Base-by-base conservation (phyloP, 2,329 filamentous ascomycete genomes). In the Trichothecium roseum region DNA sequence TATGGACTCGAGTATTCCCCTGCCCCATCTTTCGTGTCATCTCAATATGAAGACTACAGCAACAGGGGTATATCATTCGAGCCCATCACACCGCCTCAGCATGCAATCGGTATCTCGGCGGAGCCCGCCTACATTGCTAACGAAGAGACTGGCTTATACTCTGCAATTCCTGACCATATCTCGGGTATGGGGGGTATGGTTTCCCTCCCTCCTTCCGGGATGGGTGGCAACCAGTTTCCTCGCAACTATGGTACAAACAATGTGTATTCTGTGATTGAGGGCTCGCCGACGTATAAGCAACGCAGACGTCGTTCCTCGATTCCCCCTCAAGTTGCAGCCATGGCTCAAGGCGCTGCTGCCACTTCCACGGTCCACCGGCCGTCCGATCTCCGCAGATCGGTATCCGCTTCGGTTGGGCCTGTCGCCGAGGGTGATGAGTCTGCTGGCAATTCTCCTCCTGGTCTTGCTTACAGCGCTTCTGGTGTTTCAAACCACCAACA, bases 201-300 rank as follows among this genome's bases (percentile, higher is more conserved):
- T 64, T 85, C 93, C 56, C 70, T 95, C 31, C 87, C 87, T 14
- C 83, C 84, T 4, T 87, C 87, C 12, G 91, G 89, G 59, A 62
- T 95, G 42, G 76, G 81, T 37, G 84, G 81, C 20, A 75, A 81
- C 33, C 84, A 88, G 51, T 95, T 85, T 60, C 76, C 81, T 18
- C 78, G 83, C 31, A 75, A 80, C 22, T 85, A 85, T 47, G 72
- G 70, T 40, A 56, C 67, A 35, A 82, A 81, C 59, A 94, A 86
- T 56, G 84, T 91, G 47, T 95, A 94, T 67, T 89, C 86, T 33
- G 88, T 94, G 34, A 91, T 96, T 54, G 91, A 98, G 65, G 91
- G 91, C 33, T 98, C 91, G 18, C 91, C 91, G 10, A 96, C 91
- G 27, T 98, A 98, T 68, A 98, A 98, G 74, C 91, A 96, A 68